Base-by-base conservation (phyloP, 1,284 basidiomycete genomes). In the Mycena sp. region DNA sequence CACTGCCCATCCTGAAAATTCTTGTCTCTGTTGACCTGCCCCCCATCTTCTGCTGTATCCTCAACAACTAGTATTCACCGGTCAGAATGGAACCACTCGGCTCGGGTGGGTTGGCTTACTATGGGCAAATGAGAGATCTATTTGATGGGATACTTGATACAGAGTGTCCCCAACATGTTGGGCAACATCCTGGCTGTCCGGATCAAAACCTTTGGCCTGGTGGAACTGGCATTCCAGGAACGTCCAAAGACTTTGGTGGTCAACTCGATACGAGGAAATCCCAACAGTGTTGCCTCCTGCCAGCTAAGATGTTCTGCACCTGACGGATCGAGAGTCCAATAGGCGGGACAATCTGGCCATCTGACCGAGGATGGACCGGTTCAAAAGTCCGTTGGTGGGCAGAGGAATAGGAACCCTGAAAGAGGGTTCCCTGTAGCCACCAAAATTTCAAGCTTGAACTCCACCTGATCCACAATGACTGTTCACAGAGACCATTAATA, bases 121-220 rank as follows among this genome's bases (percentile, higher is more conserved):
- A 11, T 48, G 10, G 1, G 28, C 28, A 29, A 48, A 30, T 6
- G 1, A 29, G 19, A 10, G 17, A 1, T 19, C 28, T 3, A 30
- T 10, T n/a, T 48, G 17, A 19, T 2, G 3, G 11, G 28, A 51
- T 23, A 51, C 16, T n/a, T 51, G 19, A 35, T 19, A 53, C 6
- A 53, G 51, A 21, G 25, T 37, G 17, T 43, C 19, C 23, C 16
- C 26, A 3, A 53, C 37, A 26, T 43, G 40, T 1, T 25, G 25
- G 23, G 52, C 52, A 9, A 44, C 52, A 7, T 55, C 52, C 5
- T 55, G 52, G 12, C 37, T 40, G n/a, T 52, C 25, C 29, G 50
- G 50, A 41, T 52, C 37, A 26, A 52, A 52, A 12, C 52, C 52
- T 19, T 55, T 55, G 1, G 40, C 29, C 16, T n/a, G 23, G 29